A percentile compares a stretch with the other conserved stretches of the same genome.
These are phyloP conservation scores for Hypholoma sublateritium DNA, from an alignment of 768 basidiomycete genomes.

Conservation along the genomic window DNA sequence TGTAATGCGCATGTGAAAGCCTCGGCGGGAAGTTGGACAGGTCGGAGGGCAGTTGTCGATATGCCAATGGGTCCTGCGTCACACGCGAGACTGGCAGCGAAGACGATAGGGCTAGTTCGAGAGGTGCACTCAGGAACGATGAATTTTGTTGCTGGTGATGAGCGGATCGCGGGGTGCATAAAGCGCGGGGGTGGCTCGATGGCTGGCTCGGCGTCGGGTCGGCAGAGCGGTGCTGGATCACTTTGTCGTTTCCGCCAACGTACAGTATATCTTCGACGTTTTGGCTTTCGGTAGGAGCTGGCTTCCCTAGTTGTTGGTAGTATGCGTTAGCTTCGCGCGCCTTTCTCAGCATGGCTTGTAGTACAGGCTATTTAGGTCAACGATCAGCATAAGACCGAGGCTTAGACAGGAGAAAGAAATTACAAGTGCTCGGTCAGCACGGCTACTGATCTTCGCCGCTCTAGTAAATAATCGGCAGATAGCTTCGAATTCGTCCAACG, in stretches of 20 bases:
- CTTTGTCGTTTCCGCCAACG: slow-evolving; percentile 31
- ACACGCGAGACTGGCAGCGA: background rate
- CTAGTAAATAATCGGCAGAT: slow-evolving; percentile 44
- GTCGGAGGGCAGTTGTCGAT: too few relatives aligned
- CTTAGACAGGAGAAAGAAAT: slow-evolving; percentile 7
- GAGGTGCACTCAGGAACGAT: background rate
- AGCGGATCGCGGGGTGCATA: too few relatives aligned
- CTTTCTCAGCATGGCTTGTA: slow-evolving; percentile 44
- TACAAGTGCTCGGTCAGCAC: slow-evolving; percentile 52
- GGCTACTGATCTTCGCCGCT: slow-evolving; percentile 44
- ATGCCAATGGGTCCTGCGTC: background rate
- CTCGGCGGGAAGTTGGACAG: too few relatives aligned
- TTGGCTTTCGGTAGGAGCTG: slow-evolving; percentile 6
- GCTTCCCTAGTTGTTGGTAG: slow-evolving; percentile 16
- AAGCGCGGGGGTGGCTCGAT: background rate
- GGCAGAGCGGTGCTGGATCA: slow-evolving; percentile 14
- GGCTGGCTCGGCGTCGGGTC: background rate
- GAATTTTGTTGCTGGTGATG: background rate
- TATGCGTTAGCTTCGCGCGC: slow-evolving; percentile 30
- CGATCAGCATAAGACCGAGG: background rate
- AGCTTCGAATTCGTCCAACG: slow-evolving; percentile 44
- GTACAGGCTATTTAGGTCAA: slow-evolving; percentile 36
- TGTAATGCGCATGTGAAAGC: too few relatives aligned
- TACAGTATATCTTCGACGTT: slow-evolving; percentile 35
- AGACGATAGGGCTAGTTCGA: background rate